Conservation (phyloP, 306 rosid genomes). For the Quercus agrifolia region DNA sequence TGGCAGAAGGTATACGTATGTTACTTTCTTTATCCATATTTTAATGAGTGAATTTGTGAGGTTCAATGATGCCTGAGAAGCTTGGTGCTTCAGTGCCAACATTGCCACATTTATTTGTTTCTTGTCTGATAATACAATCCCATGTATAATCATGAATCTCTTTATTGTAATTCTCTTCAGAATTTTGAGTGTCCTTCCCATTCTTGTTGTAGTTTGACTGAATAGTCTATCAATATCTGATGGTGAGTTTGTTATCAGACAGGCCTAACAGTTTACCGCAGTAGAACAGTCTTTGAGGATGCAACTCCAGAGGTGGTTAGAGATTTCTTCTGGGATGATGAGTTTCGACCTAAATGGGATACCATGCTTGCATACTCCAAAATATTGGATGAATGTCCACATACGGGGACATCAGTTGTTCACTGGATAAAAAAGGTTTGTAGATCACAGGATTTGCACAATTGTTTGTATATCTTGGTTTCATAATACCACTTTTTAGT, state of each 20-base stretch:
- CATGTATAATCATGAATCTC: conserved; percentile 1
- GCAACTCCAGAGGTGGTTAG: conserved; percentile 91
- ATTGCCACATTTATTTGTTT: neutral
- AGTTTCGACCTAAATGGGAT: conserved; percentile 96
- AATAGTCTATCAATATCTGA: conserved; percentile 28
- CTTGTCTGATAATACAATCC: neutral
- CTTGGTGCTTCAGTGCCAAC: neutral
- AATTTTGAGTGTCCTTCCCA: neutral
- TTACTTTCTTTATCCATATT: neutral
- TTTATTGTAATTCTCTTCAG: neutral
- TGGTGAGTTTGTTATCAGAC: conserved; percentile 52
- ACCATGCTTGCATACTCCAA: conserved; percentile 71
- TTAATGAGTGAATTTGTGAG: neutral
- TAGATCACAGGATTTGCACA: conserved; percentile 14
- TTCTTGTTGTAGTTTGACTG: conserved; percentile 1
- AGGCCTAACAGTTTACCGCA: conserved; percentile 81
- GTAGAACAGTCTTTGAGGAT: conserved; percentile 91
- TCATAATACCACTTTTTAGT: neutral
- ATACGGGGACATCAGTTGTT: conserved; percentile 66
- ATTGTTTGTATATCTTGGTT: neutral
- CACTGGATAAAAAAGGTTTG: conserved; percentile 98
- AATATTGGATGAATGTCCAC: conserved; percentile 81
- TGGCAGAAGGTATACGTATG: neutral
- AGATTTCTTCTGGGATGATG: conserved; percentile 99
- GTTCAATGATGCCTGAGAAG: neutral